These are phyloP conservation scores for Viridothelium virens DNA, from an alignment of 495 filamentous ascomycete genomes.

Conservation along the genomic window DNA sequence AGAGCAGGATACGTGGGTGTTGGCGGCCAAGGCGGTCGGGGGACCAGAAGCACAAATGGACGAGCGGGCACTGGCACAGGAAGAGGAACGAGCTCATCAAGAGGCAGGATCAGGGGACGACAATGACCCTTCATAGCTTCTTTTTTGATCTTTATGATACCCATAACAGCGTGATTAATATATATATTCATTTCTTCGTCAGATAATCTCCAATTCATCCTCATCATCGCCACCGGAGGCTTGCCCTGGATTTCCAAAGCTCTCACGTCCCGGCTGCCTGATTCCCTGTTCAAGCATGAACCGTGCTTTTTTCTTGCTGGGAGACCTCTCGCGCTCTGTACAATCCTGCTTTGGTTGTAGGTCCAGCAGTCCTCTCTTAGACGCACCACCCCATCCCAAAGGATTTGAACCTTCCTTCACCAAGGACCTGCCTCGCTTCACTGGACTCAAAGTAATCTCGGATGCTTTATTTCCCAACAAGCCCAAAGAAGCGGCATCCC, in stretches of 20 bases:
- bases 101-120: slow-evolving; percentile 14
- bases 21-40: slow-evolving; percentile 38
- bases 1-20: slow-evolving; percentile 43
- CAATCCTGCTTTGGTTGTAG: slow-evolving; percentile 17
- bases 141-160: slow-evolving; percentile 4
- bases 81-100: slow-evolving; percentile 35
- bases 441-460: slow-evolving; percentile 60
- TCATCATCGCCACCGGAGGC: slow-evolving; percentile 38
- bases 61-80: slow-evolving; percentile 46
- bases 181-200: background rate
- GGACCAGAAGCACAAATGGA: slow-evolving; percentile 39
- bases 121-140: background rate
- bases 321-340: slow-evolving; percentile 23
- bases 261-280: slow-evolving; percentile 36
- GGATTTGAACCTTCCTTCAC: slow-evolving; percentile 33
- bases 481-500: slow-evolving; percentile 48
- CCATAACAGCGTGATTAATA: background rate
- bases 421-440: slow-evolving; percentile 44
- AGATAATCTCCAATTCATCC: slow-evolving; percentile 38
- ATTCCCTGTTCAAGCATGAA: slow-evolving; percentile 38
- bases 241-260: slow-evolving; percentile 27
- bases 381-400: slow-evolving; percentile 38
- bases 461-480: slow-evolving; percentile 49
- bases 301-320: slow-evolving; percentile 36
- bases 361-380: slow-evolving; percentile 25